A percentile compares a stretch with the other conserved stretches of the same genome.
Conservation (phyloP, 2,329 filamentous ascomycete species). For the Calonectria multiphialidica region DNA sequence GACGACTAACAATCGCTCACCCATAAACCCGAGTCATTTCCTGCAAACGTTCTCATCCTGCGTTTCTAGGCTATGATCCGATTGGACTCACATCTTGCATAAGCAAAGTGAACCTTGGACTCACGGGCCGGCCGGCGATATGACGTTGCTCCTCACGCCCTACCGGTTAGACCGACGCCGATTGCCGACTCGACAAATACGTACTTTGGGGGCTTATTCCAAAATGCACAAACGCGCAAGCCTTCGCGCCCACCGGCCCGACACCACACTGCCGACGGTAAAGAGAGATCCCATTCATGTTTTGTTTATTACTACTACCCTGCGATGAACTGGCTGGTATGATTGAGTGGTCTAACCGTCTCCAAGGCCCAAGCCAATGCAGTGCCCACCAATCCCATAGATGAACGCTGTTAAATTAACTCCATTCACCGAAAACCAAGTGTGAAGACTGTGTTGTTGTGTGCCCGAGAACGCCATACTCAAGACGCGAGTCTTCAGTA, state of each 20-base stretch:
- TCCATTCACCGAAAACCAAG: conserved; percentile 21
- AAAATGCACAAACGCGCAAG: neutral
- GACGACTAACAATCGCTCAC: neutral
- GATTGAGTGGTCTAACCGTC: conserved; percentile 12
- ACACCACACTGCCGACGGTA: neutral
- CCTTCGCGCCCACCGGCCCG: neutral
- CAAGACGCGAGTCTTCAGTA: conserved; percentile 39
- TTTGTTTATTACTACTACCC: conserved; percentile 3
- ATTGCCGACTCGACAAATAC: neutral
- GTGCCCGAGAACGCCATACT: conserved; percentile 40
- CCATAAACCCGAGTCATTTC: neutral
- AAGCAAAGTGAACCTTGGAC: neutral
- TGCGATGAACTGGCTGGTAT: neutral
- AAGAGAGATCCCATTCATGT: neutral
- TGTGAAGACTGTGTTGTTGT: conserved; percentile 21
- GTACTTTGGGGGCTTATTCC: neutral
- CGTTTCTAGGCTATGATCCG: neutral
- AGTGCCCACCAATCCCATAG: neutral
- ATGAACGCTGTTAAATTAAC: conserved; percentile 22
- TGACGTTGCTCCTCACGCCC: neutral
- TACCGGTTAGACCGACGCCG: neutral
- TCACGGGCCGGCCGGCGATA: neutral
- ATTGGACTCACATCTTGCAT: neutral
- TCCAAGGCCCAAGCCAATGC: conserved; percentile 3
- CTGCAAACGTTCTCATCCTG: neutral